phyloP scores from a whole-genome alignment of 2,329 filamentous ascomycete genomes.

The Alternaria viburni region DNA sequence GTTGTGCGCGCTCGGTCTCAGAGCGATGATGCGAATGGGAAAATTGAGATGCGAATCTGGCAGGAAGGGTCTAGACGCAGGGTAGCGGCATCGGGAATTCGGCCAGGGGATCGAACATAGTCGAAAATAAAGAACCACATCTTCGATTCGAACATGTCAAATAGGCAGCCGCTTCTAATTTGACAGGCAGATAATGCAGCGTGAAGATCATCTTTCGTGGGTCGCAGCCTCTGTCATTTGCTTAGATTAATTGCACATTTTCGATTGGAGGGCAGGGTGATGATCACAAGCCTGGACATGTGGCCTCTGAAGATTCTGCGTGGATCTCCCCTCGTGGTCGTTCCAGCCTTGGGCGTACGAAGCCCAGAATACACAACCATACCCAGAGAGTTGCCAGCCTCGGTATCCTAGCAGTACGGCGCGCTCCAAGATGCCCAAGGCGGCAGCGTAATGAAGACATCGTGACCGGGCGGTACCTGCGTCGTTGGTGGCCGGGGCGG shows the following conservation, averaged over 20 bases:
- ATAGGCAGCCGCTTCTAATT: not conserved
- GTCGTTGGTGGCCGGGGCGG: conserved; percentile 6
- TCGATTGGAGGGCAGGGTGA: not conserved
- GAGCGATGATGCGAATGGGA: not conserved
- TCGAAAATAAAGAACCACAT: not conserved
- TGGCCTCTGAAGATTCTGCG: not conserved
- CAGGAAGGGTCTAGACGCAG: conserved; percentile 1
- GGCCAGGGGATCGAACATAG: conserved; percentile 2
- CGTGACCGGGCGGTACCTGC: conserved; percentile 22
- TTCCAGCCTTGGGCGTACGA: not conserved
- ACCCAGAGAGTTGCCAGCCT: not conserved
- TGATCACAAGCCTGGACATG: not conserved
- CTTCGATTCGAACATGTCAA: not conserved
- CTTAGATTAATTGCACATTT: not conserved
- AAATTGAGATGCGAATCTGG: not conserved
- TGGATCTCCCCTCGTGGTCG: not conserved
- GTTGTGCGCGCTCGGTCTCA: not conserved
- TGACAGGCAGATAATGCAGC: not conserved
- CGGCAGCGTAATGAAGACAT: conserved; percentile 9
- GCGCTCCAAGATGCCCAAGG: not conserved
- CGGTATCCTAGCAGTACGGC: not conserved
- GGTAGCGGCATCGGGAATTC: conserved; percentile 11
- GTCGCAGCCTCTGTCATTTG: not conserved
- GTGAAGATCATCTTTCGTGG: conserved; percentile 1
- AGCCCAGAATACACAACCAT: not conserved